Evolutionary conservation across 2,329 filamentous ascomycete species (phyloP).

Genomic region (Parasarocladium wereldwijsianum): DNA sequence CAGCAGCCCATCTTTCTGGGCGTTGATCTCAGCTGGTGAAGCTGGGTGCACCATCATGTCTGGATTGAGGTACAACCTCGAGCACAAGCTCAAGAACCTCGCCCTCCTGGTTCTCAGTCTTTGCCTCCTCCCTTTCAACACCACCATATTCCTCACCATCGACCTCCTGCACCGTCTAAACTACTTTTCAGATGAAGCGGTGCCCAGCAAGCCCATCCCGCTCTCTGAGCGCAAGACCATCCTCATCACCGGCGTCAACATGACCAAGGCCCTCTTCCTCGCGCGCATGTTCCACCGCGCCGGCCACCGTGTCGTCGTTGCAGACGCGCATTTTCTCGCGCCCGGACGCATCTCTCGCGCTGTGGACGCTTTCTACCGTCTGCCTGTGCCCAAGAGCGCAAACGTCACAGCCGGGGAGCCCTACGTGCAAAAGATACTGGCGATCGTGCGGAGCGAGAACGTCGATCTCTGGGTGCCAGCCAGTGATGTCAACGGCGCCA

Average conservation of each 20-base stretch:
- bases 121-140: constrained; percentile 33
- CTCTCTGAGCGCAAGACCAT: constrained; percentile 27
- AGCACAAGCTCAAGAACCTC: constrained; percentile 12
- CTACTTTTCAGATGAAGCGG: not conserved
- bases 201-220: not conserved
- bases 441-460: constrained; percentile 43
- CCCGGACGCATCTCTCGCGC: constrained; percentile 43
- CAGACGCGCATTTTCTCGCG: constrained; percentile 42
- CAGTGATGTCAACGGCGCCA: constrained; percentile 49
- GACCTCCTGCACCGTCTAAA: constrained; percentile 6
- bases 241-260: constrained; percentile 58
- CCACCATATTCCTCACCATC: constrained; percentile 21
- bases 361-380: constrained; percentile 36
- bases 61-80: not conserved
- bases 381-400: constrained; percentile 12
- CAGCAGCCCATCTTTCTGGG: not conserved
- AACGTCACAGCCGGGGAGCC: constrained; percentile 16
- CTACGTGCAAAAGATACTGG: constrained; percentile 42
- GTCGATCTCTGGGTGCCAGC: constrained; percentile 63
- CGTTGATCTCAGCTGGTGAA: too few species aligned
- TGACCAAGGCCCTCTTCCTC: constrained; percentile 54
- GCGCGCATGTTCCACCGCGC: constrained; percentile 49
- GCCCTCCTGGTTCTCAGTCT: constrained; percentile 14
- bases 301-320: constrained; percentile 58
- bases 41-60: too few species aligned